phyloP scores from a whole-genome alignment of 805 yeast genomes.

The Candida bentonensis region DNA sequence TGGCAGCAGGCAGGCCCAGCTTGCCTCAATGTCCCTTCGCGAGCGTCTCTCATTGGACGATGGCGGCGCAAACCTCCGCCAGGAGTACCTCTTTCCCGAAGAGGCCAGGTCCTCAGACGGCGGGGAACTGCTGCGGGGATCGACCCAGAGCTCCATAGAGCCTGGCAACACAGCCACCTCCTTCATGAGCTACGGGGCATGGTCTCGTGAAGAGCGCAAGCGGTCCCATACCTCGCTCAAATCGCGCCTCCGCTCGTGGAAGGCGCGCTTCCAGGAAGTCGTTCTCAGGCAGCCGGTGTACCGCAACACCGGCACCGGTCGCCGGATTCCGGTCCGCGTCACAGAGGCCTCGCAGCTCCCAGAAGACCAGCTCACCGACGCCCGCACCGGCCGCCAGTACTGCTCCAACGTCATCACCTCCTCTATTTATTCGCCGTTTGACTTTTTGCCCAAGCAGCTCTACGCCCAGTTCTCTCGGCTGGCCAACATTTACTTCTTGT shows the following conservation, averaged over 20 bases:
- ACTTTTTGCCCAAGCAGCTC: conserved; percentile 79
- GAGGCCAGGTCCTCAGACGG: background rate
- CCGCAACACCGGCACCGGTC: conserved; percentile 44
- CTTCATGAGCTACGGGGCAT: background rate
- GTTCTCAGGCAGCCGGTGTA: background rate
- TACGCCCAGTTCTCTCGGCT: conserved; percentile 84
- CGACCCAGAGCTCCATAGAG: background rate
- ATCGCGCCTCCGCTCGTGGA: background rate
- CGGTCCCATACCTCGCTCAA: background rate
- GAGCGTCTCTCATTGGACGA: background rate
- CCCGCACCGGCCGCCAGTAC: conserved; percentile 50
- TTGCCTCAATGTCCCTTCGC: background rate
- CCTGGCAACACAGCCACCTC: background rate
- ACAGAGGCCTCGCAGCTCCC: conserved; percentile 23
- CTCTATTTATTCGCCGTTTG: conserved; percentile 65
- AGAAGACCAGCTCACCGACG: conserved; percentile 40
- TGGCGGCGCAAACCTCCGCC: conserved; percentile 1
- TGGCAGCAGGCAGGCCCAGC: background rate
- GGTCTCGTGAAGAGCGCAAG: background rate
- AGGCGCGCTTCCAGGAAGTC: background rate
- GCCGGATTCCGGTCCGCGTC: conserved; percentile 56
- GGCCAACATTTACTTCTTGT: conserved; percentile 83
- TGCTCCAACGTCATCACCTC: conserved; percentile 63
- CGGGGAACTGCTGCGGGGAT: background rate
- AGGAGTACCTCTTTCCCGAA: background rate